Conservation (phyloP, 768 basidiomycete genomes). For the Boletus rubropictus region DNA sequence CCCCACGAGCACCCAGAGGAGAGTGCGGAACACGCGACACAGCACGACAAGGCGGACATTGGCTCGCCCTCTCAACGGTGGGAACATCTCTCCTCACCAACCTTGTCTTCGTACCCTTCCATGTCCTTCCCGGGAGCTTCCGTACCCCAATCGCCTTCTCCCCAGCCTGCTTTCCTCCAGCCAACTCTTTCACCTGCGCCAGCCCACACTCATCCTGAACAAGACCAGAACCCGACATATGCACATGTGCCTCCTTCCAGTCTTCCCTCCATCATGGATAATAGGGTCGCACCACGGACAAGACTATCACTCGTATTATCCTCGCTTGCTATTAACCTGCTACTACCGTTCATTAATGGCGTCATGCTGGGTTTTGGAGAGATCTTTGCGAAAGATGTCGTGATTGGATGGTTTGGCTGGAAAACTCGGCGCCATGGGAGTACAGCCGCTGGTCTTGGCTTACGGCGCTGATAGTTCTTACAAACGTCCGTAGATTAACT, state of each 20-base stretch:
- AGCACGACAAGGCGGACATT: constrained; percentile 11
- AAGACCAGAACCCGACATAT: constrained; percentile 26
- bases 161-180: constrained; percentile 21
- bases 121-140: constrained; percentile 65
- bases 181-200: constrained; percentile 1
- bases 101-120: constrained; percentile 75
- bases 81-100: constrained; percentile 62
- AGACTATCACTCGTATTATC: constrained; percentile 65
- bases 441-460: constrained; percentile 21
- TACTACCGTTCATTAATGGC: constrained; percentile 87
- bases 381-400: constrained; percentile 79
- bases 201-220: constrained; percentile 14
- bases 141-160: constrained; percentile 43
- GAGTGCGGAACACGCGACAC: not conserved
- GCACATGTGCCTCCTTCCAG: constrained; percentile 37
- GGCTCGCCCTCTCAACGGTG: constrained; percentile 50
- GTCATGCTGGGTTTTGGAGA: constrained; percentile 97
- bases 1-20: constrained; percentile 29
- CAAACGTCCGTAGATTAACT: not conserved
- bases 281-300: constrained; percentile 57
- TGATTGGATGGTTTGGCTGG: constrained; percentile 50
- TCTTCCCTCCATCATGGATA: constrained; percentile 68
- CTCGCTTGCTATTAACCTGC: constrained; percentile 75
- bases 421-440: constrained; percentile 26
- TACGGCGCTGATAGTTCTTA: constrained; percentile 15